phyloP scores from a whole-genome alignment of 1,139 yeast genomes.

The Yamadazyma jaroonii region DNA sequence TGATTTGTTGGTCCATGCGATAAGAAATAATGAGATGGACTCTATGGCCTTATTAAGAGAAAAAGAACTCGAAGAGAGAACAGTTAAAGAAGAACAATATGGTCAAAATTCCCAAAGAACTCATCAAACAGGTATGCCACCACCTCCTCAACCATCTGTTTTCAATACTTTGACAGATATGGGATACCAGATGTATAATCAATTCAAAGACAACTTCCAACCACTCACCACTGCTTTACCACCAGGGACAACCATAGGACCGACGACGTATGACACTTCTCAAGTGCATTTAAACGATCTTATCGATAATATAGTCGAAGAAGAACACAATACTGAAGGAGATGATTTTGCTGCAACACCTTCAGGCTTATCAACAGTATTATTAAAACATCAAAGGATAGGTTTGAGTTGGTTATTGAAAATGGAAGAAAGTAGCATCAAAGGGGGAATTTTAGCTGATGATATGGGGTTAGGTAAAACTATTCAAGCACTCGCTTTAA shows the following conservation, averaged over 20 bases:
- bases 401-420: constrained; percentile 82
- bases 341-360: constrained; percentile 63
- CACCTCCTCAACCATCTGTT: background rate
- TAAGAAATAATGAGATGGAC: too few species aligned
- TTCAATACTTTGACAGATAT: background rate
- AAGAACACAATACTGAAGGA: constrained; percentile 45
- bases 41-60: too few species aligned
- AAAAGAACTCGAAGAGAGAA: too few species aligned
- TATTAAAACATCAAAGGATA: constrained; percentile 80
- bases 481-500: constrained; percentile 72
- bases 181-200: background rate
- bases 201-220: too few species aligned
- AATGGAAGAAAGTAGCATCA: constrained; percentile 55
- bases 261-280: background rate
- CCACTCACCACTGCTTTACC: background rate
- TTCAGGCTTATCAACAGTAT: constrained; percentile 55
- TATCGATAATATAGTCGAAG: constrained; percentile 64
- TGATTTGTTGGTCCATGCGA: too few species aligned
- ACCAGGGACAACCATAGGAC: background rate
- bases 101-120: too few species aligned
- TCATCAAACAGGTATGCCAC: too few species aligned
- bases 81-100: too few species aligned
- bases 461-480: constrained; percentile 97
- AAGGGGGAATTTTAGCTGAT: constrained; percentile 86
- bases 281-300: constrained; percentile 19